Conservation (phyloP, 139 green algal genomes). For the Tetradesmus obliquus region DNA sequence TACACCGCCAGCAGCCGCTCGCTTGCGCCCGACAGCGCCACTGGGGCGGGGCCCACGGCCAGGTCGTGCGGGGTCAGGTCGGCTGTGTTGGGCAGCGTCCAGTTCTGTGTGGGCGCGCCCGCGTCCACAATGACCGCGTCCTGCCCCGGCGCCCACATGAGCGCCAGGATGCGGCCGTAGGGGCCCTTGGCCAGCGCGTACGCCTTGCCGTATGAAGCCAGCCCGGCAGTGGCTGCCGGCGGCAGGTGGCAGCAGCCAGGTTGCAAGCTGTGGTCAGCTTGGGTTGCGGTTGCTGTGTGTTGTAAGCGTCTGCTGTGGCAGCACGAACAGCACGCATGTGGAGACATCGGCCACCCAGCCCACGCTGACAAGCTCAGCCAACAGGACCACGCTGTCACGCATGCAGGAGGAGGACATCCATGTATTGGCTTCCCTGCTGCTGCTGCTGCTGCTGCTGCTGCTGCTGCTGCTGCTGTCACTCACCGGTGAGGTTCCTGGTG, state of each 20-base stretch:
- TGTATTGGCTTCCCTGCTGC: conserved; percentile 12
- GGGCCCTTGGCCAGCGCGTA: conserved; percentile 75
- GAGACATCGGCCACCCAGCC: too few relatives aligned
- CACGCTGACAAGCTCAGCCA: too few relatives aligned
- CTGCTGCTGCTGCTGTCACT: not conserved
- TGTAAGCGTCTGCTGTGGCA: too few relatives aligned
- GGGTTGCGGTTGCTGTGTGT: too few relatives aligned
- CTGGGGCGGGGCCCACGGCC: conserved; percentile 64
- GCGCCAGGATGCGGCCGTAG: conserved; percentile 74
- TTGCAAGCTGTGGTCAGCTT: too few relatives aligned
- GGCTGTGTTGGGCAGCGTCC: conserved; percentile 58
- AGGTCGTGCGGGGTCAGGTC: conserved; percentile 72
- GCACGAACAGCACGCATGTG: too few relatives aligned
- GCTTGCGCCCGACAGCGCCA: conserved; percentile 57
- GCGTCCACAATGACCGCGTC: conserved; percentile 45
- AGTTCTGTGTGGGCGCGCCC: conserved; percentile 2
- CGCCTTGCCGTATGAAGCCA: conserved; percentile 57
- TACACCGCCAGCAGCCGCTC: conserved; percentile 77
- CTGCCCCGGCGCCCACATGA: conserved; percentile 67
- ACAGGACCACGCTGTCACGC: too few relatives aligned
- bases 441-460: not conserved
- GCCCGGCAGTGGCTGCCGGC: conserved; percentile 39
- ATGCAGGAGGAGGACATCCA: conserved; percentile 52
- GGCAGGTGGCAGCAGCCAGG: too few relatives aligned
- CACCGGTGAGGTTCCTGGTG: conserved; percentile 1